Evolutionary conservation across 257 asterid species (phyloP).

Genomic region (Datura wrightii): DNA sequence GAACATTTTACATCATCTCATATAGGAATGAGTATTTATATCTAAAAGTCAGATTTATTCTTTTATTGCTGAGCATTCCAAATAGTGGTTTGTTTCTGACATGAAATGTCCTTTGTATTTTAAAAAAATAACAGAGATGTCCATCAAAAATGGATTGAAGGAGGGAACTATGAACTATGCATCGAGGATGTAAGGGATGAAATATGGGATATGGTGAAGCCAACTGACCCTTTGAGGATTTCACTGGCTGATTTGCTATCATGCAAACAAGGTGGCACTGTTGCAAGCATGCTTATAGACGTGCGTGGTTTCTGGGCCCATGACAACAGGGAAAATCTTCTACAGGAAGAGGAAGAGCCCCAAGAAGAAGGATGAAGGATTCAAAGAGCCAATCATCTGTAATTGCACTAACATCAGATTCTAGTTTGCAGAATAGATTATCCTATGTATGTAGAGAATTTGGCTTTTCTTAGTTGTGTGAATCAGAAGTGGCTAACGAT

Average conservation of each 20-base stretch:
- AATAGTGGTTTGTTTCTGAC: background rate
- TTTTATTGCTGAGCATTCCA: background rate
- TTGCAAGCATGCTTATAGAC: conserved; percentile 98
- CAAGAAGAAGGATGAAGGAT: conserved; percentile 70
- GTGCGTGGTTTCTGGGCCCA: conserved; percentile 99
- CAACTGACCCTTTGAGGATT: conserved; percentile 73
- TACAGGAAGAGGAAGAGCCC: conserved; percentile 99
- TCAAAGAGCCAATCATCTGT: conserved; percentile 22
- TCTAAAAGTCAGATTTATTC: background rate
- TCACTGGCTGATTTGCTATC: conserved; percentile 76
- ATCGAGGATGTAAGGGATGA: conserved; percentile 98
- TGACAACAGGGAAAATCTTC: conserved; percentile 96
- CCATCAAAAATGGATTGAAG: conserved; percentile 98
- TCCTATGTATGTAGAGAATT: conserved; percentile 23
- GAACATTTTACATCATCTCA: background rate
- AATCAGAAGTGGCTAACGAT: background rate
- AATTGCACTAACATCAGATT: conserved; percentile 20
- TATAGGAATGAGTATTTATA: background rate
- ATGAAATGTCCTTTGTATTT: conserved; percentile 24
- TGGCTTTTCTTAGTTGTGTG: background rate
- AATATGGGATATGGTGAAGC: conserved; percentile 99
- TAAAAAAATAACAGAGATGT: conserved; percentile 73
- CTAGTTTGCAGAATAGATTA: conserved; percentile 27
- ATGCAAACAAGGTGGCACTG: conserved; percentile 97
- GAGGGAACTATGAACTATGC: conserved; percentile 96